A percentile compares a stretch with the other conserved stretches of the same genome.
Evolutionary conservation across 164 flowering plant species (phyloP).

Genomic region (Magnolia sinica): DNA sequence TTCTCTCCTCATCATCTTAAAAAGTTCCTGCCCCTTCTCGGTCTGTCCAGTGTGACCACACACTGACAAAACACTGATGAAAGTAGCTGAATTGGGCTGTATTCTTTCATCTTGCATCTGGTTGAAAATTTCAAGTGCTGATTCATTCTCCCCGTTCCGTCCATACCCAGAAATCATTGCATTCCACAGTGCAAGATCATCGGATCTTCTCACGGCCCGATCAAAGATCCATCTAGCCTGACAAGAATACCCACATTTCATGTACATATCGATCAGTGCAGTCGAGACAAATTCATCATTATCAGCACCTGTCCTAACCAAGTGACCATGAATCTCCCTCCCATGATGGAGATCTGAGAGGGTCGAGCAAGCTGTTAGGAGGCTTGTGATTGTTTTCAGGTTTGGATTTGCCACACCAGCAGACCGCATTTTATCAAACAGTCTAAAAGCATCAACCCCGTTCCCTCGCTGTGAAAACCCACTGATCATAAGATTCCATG

Average conservation of each 20-base stretch:
- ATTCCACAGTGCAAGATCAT: constrained; percentile 71
- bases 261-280: constrained; percentile 68
- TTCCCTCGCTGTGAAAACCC: constrained; percentile 50
- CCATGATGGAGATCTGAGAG: constrained; percentile 36
- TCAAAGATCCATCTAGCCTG: constrained; percentile 47
- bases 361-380: constrained; percentile 55
- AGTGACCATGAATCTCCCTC: constrained; percentile 57
- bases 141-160: constrained; percentile 52
- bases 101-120: constrained; percentile 42
- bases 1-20: constrained; percentile 42
- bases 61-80: constrained; percentile 42
- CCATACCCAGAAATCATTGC: constrained; percentile 81
- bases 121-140: constrained; percentile 52
- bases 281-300: constrained; percentile 55
- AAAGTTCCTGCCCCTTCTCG: constrained; percentile 50
- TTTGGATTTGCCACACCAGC: constrained; percentile 30
- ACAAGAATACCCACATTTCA: constrained; percentile 59
- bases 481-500: constrained; percentile 74
- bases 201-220: constrained; percentile 25
- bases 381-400: constrained; percentile 57
- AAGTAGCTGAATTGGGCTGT: constrained; percentile 52
- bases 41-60: constrained; percentile 59
- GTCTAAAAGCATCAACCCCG: constrained; percentile 40
- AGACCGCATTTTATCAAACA: constrained; percentile 55
- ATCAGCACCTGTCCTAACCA: constrained; percentile 28